Evolutionary conservation across 2,329 filamentous ascomycete genomes (phyloP), one percentile per base, ranked within the genome.

Genomic region (Zasmidium citrigriseum): DNA sequence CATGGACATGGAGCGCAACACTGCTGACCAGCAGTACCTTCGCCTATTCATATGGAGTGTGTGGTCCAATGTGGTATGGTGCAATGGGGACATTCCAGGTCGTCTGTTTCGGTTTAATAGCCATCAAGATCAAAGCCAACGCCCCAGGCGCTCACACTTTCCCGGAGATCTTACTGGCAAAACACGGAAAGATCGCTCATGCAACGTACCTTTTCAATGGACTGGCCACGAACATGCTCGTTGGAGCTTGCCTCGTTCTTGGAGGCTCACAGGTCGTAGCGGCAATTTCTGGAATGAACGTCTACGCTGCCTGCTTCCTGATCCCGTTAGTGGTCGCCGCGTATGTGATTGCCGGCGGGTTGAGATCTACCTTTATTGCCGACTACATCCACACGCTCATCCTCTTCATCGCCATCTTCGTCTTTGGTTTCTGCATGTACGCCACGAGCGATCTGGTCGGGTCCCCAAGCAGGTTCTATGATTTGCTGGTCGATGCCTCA

Each of bases 1-100:
- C 61, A 18, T 96, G 91, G 91, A 96, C 91, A 0, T 96, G 91
- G 70, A 68, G 68, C 23, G 72, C 74, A 10, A 75, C 73, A 2
- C 60, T 76, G 1, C 63, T 76, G 3, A 70, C 68, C 11, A 69
- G 64, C 49, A 65, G 60, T 12, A 72, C 68, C 12, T 71, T 73
- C 25, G 74, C 73, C 2, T 76, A 76, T 57, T 58, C 63, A 10
- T 76, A 76, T 64, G 74, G 73, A 21, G 66, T 76, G 25, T 68
- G 66, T 52, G 72, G 72, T 0, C 71, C 72, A 3, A 72, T 75
- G 64, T 75, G 71, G 76, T 78, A 78, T 49, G 76, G 73, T 1
- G 75, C 76, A n/a, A 75, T 75, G 24, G 76, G 75, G 3, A 78
- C 75, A 1, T 72, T 78, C 1, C 76, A 78, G 62, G 79, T 80